Evolutionary conservation across 345 rosid genomes (phyloP), one percentile per base, ranked within the genome.

Genomic region (Salix viminalis): DNA sequence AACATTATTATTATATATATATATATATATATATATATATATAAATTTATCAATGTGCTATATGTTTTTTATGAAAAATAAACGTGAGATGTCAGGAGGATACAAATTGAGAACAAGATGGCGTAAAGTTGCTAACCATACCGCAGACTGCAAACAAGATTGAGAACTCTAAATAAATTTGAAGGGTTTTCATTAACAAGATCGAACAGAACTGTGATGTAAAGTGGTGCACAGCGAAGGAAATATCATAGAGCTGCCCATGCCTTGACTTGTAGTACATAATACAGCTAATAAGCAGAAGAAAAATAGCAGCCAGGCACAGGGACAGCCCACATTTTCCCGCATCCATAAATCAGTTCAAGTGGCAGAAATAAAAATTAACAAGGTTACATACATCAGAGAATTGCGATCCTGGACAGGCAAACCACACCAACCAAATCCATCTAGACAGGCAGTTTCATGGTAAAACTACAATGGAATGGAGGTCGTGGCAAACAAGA

Each of bases 401-500:
- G 14, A 30, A 41, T 23, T 18, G 62, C 50, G 73, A 72, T 72
- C 76, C 61, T 7, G 62, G 64, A 56, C 50, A 77, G 67, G 73
- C 75, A 65, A 75, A 58, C 75, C 75, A 36, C 30, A 44, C 67
- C 19, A 28, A 65, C 72, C 75, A 74, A 75, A 82, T 50, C 74
- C 77, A 58, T 58, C 41, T 12, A 65, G 66, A 58, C 72, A 70
- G 21, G 65, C 39, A 19, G 19, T 44, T 76, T 10, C 62, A 60
- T 26, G 50, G 65, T 11, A 76, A 80, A 81, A 79, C 81, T 84
- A 87, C 80, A 71, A 75, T 21, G 79, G 41, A 32, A 72, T 21
- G 24, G 82, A 79, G 76, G 77, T 52, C 74, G 79, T 77, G 64
- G 79, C 82, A 60, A 83, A 68, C 52, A 77, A 74, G 71, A 62